Conservation (phyloP, 192 early-diverging fungal species). For the Kappamyces sp. region DNA sequence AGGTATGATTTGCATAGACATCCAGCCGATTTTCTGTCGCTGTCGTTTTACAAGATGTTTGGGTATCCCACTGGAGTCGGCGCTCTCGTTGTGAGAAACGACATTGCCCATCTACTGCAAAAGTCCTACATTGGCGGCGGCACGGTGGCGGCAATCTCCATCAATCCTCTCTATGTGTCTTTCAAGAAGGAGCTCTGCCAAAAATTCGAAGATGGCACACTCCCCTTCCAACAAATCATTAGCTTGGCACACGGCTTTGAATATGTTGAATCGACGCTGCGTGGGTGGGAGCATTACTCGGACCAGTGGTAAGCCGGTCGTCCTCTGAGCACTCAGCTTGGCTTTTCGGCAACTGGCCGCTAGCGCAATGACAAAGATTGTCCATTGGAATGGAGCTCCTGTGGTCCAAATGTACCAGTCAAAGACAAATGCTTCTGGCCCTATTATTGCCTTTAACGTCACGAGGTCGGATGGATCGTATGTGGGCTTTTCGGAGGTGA, state of each 20-base stretch:
- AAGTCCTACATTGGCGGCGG: slow-evolving; percentile 79
- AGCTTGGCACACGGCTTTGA: slow-evolving; percentile 67
- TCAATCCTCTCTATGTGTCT: slow-evolving; percentile 28
- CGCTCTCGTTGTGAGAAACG: slow-evolving; percentile 61
- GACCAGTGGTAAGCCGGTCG: no score
- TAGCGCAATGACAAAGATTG: slow-evolving; percentile 37
- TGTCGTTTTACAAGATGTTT: slow-evolving; percentile 89
- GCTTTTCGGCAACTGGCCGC: slow-evolving; percentile 39
- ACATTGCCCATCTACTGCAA: slow-evolving; percentile 33
- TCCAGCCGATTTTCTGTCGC: slow-evolving; percentile 54
- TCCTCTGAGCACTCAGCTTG: slow-evolving; percentile 36
- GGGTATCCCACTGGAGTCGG: slow-evolving; percentile 81
- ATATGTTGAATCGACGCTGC: slow-evolving; percentile 28
- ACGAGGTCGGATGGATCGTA: slow-evolving; percentile 42
- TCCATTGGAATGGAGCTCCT: slow-evolving; percentile 50
- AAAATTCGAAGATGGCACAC: slow-evolving; percentile 68
- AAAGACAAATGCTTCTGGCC: slow-evolving; percentile 36
- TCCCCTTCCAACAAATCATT: slow-evolving; percentile 69
- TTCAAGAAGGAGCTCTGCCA: slow-evolving; percentile 9
- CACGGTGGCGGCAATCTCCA: slow-evolving; percentile 56
- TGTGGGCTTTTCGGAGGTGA: slow-evolving; percentile 63
- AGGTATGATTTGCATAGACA: slow-evolving; percentile 50
- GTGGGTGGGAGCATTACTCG: slow-evolving; percentile 22
- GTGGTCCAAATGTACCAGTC: slow-evolving; percentile 29
- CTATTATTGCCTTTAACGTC: slow-evolving; percentile 68